phyloP scores from a whole-genome alignment of 2,329 filamentous ascomycete species.

The Colletotrichum karsti region DNA sequence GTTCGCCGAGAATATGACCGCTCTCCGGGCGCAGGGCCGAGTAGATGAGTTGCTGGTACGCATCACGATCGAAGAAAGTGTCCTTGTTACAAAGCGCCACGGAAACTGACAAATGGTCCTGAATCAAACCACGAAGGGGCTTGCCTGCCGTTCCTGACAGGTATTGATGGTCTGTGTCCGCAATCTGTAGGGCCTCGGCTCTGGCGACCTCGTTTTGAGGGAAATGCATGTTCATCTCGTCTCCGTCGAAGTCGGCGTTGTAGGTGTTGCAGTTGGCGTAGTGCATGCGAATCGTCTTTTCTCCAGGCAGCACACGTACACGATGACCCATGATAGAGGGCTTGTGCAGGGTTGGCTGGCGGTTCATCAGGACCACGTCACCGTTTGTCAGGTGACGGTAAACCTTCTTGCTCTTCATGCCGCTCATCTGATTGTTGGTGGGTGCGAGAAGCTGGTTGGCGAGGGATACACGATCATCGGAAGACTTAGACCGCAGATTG shows the following conservation, averaged over 20 bases:
- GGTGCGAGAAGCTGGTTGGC: conserved; percentile 94
- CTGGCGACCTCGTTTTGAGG: conserved; percentile 95
- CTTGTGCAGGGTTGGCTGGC: conserved; percentile 96
- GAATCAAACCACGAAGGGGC: conserved; percentile 93
- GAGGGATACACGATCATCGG: conserved; percentile 86
- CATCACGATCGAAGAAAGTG: conserved; percentile 85
- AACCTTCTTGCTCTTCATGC: conserved; percentile 92
- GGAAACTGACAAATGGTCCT: conserved; percentile 97
- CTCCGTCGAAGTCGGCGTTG: conserved; percentile 98
- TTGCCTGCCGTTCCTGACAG: conserved; percentile 93
- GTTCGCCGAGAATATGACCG: conserved; percentile 84
- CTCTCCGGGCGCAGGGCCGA: conserved; percentile 88
- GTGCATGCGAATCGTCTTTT: conserved; percentile 99
- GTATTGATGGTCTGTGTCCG: conserved; percentile 97
- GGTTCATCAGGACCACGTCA: conserved; percentile 98
- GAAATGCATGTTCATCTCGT: conserved; percentile 99
- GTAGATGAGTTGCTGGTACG: conserved; percentile 96
- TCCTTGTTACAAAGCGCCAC: conserved; percentile 91
- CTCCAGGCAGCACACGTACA: conserved; percentile 88
- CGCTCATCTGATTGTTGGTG: conserved; percentile 76
- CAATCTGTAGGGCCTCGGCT: conserved; percentile 90
- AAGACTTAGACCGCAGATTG: conserved; percentile 85
- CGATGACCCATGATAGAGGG: conserved; percentile 99
- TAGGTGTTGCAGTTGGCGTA: conserved; percentile 99
- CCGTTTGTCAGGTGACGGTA: conserved; percentile 95